Percentiles rank a stretch among this genome's conserved stretches.
Evolutionary conservation across 352 stramenopile genomes (phyloP).

Genomic region (Blastocystis hominis): DNA sequence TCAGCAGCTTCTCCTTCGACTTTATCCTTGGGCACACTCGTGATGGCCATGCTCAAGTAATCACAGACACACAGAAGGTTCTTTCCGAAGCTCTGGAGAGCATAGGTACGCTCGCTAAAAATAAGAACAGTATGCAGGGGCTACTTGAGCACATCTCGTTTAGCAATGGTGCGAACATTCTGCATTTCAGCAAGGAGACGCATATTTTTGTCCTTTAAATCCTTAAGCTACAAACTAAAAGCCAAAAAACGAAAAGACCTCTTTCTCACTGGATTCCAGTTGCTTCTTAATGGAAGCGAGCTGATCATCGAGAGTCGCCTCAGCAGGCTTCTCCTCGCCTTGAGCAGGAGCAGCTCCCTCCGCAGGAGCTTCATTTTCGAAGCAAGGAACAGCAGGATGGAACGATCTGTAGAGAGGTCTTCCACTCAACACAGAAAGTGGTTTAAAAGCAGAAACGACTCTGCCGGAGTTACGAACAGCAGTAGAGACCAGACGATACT

Average conservation of each 20-base stretch:
- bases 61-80: constrained; percentile 41
- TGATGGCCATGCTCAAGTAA: constrained; percentile 16
- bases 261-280: not conserved
- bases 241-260: not conserved
- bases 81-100: constrained; percentile 53
- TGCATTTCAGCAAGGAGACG: constrained; percentile 55
- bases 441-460: not conserved
- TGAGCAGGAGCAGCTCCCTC: not conserved
- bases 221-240: constrained; percentile 23
- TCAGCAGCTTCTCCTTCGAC: constrained; percentile 17
- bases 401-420: not conserved
- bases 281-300: constrained; percentile 37
- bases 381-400: constrained; percentile 3
- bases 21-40: constrained; percentile 16
- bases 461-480: not conserved
- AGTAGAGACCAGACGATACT: constrained; percentile 15
- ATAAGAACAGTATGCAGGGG: not conserved
- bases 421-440: not conserved
- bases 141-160: constrained; percentile 36
- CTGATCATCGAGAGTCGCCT: constrained; percentile 1
- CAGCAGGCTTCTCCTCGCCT: not conserved
- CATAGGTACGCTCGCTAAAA: constrained; percentile 1
- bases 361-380: constrained; percentile 24
- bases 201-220: constrained; percentile 49
- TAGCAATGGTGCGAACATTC: constrained; percentile 49